These are phyloP conservation scores for Oropetium thomaeum DNA, from an alignment of 176 grass and related monocot genomes.

Conservation along the genomic window DNA sequence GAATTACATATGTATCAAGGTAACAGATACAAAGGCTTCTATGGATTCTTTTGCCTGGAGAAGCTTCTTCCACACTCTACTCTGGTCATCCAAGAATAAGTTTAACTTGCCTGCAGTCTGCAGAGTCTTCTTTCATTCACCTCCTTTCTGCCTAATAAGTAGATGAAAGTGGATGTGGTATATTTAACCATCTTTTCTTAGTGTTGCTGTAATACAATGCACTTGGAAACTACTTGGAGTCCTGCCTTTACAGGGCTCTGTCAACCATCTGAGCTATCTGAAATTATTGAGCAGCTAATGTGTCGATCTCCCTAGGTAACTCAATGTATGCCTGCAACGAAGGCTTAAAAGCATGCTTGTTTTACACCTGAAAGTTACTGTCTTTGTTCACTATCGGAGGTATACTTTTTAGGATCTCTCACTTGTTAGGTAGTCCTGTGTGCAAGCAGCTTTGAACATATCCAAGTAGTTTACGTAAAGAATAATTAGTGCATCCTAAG, in stretches of 20 bases:
- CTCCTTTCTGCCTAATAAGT: conserved; percentile 53
- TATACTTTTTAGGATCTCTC: conserved; percentile 34
- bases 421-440: conserved; percentile 31
- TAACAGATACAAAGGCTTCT: background rate
- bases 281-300: conserved; percentile 26
- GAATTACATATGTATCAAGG: conserved; percentile 6
- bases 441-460: conserved; percentile 34
- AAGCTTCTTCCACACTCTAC: background rate
- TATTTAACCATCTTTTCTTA: conserved; percentile 30
- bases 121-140: background rate
- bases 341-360: conserved; percentile 20
- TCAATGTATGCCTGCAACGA: conserved; percentile 5
- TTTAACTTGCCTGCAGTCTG: background rate
- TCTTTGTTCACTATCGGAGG: conserved; percentile 41
- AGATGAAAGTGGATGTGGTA: conserved; percentile 30
- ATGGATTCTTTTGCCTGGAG: background rate
- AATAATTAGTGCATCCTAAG: conserved; percentile 56
- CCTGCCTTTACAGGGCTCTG: conserved; percentile 28
- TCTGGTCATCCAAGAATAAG: background rate
- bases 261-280: conserved; percentile 17
- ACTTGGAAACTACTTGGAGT: conserved; percentile 17
- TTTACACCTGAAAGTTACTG: conserved; percentile 50
- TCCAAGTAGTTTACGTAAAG: conserved; percentile 52
- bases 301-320: conserved; percentile 31
- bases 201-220: conserved; percentile 9